Base-by-base conservation (phyloP, 169 alveolate genomes). In the Prorocentrum cordatum region DNA sequence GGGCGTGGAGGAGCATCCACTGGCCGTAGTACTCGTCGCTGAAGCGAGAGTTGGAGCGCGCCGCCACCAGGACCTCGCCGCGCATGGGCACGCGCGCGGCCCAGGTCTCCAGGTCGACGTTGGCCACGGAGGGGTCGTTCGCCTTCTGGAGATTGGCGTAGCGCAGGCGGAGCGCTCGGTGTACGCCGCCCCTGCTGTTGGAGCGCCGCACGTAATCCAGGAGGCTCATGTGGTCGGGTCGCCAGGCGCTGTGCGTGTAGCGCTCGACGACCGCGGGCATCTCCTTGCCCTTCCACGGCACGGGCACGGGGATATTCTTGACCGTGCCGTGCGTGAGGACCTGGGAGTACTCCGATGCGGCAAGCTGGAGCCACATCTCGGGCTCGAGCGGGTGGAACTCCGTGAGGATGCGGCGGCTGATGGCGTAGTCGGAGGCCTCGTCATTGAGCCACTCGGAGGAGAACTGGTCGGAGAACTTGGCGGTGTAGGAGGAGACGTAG, bases 351-450 rank as follows among this genome's bases (percentile, higher is more conserved):
- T 9, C 16, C 32, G 16, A 32, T 20, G 27, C 12, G 42, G 75
- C 75, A 29, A 66, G 75, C 50, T 66, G 75, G 54, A 66, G 4
- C 22, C 20, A 7, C 75, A 66, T 31, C 32, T 66, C 75, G 12
- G 75, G 75, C 16, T 66, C 50, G 20, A 66, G n/a, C 24, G 75
- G 75, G 31, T 66, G 75, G 24, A 32, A 66, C 29, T 66, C 75
- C 2, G 75, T 3, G 54, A 66, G 58, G n/a, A 66, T 24, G 31
- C 75, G 75, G 20, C 75, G 9, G 32, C 54, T 50, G 20, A 66
- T 18, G 4, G 75, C 58, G 31, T 16, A 66, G 24, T 50, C 84
- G 47, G 33, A 32, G 27, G 31, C 22, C 22, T 9, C 32, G 31
- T 66, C 75, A 26, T 31, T 33, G 54, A 66, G 50, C 75, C 42